Conservation (phyloP, 306 rosid genomes). For the Quercus variabilis region DNA sequence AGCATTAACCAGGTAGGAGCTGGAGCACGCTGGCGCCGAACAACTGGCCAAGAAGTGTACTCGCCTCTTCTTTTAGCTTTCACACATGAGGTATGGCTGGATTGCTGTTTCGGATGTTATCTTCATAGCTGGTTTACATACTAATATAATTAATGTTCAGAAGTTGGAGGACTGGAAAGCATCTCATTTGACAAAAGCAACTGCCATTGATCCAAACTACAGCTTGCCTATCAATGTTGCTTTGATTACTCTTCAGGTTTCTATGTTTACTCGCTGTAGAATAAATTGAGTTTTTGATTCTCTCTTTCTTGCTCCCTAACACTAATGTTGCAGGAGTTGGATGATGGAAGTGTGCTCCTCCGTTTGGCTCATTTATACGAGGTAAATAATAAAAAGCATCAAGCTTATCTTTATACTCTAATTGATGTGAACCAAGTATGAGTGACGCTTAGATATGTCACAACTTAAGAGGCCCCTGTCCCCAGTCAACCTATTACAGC, state of each 20-base stretch:
- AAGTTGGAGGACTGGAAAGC: conserved; percentile 59
- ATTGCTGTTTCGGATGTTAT: not conserved
- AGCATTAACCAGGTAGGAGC: conserved; percentile 43
- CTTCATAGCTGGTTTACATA: not conserved
- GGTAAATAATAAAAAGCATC: conserved; percentile 35
- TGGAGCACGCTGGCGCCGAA: conserved; percentile 74
- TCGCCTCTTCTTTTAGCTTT: conserved; percentile 67
- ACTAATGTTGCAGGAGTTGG: conserved; percentile 60
- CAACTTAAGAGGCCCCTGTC: not conserved
- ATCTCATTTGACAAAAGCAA: conserved; percentile 52
- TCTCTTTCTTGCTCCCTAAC: conserved; percentile 8
- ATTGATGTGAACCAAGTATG: not conserved
- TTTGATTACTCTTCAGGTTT: conserved; percentile 82
- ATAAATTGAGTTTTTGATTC: not conserved
- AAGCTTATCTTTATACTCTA: not conserved
- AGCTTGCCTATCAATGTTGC: conserved; percentile 84
- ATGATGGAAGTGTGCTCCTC: conserved; percentile 62
- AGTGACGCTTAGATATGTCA: not conserved
- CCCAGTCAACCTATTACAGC: no score
- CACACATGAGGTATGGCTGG: conserved; percentile 51
- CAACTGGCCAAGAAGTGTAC: conserved; percentile 72
- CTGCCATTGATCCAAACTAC: conserved; percentile 51
- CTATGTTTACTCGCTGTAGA: not conserved
- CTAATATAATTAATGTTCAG: conserved; percentile 32
- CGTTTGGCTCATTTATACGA: conserved; percentile 91